Evolutionary conservation across 192 early-diverging fungal species (phyloP), one percentile per base, ranked within the genome.

Genomic region (Umbelopsis sp.): DNA sequence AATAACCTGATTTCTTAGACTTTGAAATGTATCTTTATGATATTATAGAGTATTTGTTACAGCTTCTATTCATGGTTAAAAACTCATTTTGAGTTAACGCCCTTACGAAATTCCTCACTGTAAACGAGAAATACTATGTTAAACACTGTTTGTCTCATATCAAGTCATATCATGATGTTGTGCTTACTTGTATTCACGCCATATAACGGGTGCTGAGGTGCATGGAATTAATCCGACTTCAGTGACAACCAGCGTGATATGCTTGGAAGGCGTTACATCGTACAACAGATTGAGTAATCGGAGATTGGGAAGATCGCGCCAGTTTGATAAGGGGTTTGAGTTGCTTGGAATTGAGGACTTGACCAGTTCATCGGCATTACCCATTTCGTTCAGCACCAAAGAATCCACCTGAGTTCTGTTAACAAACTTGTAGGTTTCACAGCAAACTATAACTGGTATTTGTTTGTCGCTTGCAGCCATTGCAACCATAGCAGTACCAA

Each of bases 371-470:
- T 97, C 93, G 2, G 95, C 92, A 75, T 94, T 87, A n/a, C 86
- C 95, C 67, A 97, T 87, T 79, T 99, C 98, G 80, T 99, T 99
- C 92, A 88, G 90, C 4, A 97, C 97, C 71, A 98, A 92, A 16
- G 96, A 94, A 80, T 99, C 98, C 21, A 99, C 80, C 78, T 96
- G 93, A 35, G 94, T 91, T 13, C 88, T 84, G 47, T 97, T 93
- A 67, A 89, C 90, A 70, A 99, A 98, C 84, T 99, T 99, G 82
- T 96, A 97, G 2, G 91, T 93, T 79, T 98, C 97, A 76, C 95
- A 95, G 64, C 91, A 85, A 6, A 95, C 94, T 80, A 99, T 96
- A 22, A 99, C 95, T 8, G 97, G 97, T n/a, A 98, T 87, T 76
- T 94, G 87, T 53, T 84, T 85, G 50, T 93, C 91, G 69, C 89